A percentile compares a stretch with the other conserved stretches of the same genome.
phyloP scores from a whole-genome alignment of 768 basidiomycete genomes.

The Boletus huronensis region DNA sequence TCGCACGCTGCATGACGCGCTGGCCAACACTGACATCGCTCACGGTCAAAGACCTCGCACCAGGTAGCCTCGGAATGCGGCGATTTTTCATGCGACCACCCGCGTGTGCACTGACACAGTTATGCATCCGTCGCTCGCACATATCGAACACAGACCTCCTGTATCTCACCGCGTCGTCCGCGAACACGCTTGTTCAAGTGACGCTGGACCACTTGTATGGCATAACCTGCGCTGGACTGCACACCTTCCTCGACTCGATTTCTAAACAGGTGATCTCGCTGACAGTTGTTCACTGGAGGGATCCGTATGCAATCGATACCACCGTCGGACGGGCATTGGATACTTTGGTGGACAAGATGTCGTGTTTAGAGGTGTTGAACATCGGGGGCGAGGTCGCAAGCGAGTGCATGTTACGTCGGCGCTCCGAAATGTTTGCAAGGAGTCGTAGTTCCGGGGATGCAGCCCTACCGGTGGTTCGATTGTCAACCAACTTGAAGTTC shows the following conservation, averaged over 20 bases:
- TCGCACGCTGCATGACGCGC: background rate
- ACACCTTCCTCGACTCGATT: background rate
- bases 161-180: background rate
- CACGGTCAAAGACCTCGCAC: background rate
- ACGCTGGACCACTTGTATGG: background rate
- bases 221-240: background rate
- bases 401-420: background rate
- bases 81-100: too few relatives aligned
- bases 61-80: too few relatives aligned
- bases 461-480: background rate
- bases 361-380: background rate
- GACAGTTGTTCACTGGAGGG: background rate
- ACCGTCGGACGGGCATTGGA: background rate
- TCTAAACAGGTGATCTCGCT: background rate
- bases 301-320: background rate
- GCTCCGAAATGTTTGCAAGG: background rate
- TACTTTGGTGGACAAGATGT: background rate
- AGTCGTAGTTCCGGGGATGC: background rate
- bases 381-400: background rate
- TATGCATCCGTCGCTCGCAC: background rate
- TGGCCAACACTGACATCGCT: background rate
- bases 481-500: background rate
- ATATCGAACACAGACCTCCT: conserved; percentile 1
- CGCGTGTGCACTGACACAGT: background rate
- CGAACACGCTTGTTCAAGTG: background rate